Conservation (phyloP, 768 basidiomycete species). For the Lentinula sp. region DNA sequence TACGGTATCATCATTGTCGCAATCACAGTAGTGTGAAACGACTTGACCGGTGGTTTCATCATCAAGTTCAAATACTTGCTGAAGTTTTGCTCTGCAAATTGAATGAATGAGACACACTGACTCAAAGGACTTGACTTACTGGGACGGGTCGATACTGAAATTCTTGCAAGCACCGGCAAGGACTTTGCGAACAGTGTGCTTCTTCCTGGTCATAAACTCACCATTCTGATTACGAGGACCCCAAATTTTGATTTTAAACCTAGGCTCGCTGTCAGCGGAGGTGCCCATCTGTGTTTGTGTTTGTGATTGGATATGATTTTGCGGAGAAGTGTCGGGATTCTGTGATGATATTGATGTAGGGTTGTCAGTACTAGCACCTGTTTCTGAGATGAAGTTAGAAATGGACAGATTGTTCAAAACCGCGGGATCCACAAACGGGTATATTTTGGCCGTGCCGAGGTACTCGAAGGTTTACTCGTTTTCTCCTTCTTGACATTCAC, state of each 20-base stretch:
- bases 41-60: not conserved
- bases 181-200: slow-evolving; percentile 1
- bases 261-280: not conserved
- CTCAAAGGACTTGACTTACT: not conserved
- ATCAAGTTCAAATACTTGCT: not conserved
- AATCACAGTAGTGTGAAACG: not conserved
- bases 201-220: slow-evolving; percentile 6
- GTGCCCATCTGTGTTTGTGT: not conserved
- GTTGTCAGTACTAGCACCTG: not conserved
- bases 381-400: not conserved
- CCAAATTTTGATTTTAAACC: not conserved
- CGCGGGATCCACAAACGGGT: not conserved
- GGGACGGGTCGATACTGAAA: not conserved
- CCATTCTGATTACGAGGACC: not conserved
- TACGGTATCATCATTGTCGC: not conserved
- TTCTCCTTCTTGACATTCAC: not conserved
- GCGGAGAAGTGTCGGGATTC: not conserved
- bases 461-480: not conserved
- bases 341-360: not conserved
- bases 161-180: not conserved
- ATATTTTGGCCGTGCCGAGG: not conserved
- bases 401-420: not conserved
- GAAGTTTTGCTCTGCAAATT: not conserved
- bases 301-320: not conserved
- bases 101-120: not conserved